Evolutionary conservation across 768 basidiomycete genomes (phyloP).

Genomic region (Botryobasidium botryosum): DNA sequence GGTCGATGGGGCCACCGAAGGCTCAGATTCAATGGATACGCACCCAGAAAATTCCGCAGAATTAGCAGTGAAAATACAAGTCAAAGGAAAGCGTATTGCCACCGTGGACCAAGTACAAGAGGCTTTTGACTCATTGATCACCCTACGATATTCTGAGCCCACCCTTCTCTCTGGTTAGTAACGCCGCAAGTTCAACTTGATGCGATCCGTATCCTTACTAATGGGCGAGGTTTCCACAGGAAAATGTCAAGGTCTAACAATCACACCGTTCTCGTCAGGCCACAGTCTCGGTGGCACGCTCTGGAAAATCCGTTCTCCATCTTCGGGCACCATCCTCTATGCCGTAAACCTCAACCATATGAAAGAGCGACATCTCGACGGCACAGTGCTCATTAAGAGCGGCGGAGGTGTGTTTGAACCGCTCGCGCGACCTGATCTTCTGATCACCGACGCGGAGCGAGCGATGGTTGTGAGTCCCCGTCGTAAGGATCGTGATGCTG

Average conservation of each 20-base stretch:
- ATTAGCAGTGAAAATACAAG: slow-evolving; percentile 14
- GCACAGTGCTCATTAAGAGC: slow-evolving; percentile 68
- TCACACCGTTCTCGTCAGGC: slow-evolving; percentile 89
- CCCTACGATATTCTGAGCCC: slow-evolving; percentile 88
- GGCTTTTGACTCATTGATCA: slow-evolving; percentile 82
- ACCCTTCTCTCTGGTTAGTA: slow-evolving; percentile 41
- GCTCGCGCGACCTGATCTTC: slow-evolving; percentile 72
- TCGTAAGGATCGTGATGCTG: slow-evolving; percentile 76
- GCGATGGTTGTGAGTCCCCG: slow-evolving; percentile 70
- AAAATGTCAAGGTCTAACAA: slow-evolving; percentile 81
- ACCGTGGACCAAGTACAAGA: slow-evolving; percentile 76
- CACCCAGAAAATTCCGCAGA: slow-evolving; percentile 15
- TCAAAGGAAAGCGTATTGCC: slow-evolving; percentile 46
- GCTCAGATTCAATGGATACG: neutral
- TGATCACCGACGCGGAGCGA: slow-evolving; percentile 86
- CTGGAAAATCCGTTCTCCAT: slow-evolving; percentile 97
- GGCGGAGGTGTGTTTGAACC: slow-evolving; percentile 53
- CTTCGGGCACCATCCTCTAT: slow-evolving; percentile 88
- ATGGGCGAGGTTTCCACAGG: slow-evolving; percentile 36
- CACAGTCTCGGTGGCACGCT: slow-evolving; percentile 93
- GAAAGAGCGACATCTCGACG: slow-evolving; percentile 87
- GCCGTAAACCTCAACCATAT: slow-evolving; percentile 94
- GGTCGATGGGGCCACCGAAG: slow-evolving; percentile 9
- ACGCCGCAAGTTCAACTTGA: too few species aligned
- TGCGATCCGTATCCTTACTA: too few species aligned